Evolutionary conservation across 805 yeast species (phyloP), one percentile per base, ranked within the genome.

Genomic region (Wickerhamomyces chambardii): DNA sequence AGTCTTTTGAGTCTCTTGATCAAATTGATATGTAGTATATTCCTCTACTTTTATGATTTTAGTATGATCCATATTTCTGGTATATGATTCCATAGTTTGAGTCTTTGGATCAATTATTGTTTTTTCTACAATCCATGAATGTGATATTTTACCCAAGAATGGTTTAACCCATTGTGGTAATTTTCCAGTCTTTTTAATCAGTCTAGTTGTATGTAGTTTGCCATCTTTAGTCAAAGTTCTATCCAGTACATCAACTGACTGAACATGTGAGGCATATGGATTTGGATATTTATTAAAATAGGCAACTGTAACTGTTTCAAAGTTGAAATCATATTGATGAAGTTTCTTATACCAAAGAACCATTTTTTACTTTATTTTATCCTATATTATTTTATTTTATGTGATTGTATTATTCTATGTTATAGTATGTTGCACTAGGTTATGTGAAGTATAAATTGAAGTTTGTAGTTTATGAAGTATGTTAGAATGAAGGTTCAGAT

Each of bases 261-360:
- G 63, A 11, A 90, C 96, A 60, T 90, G 96, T 9, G 74, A 63
- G 15, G 96, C 79, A 53, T 69, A 87, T 3, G 97, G 97, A 54
- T 73, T 73, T 4, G 77, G 77, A 45, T 78, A 79, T 45, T 80
- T 63, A 59, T 77, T 78, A 59, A 84, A 78, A 53, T 81, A 79
- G 1, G 95, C 95, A 32, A 78, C 62, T 2, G 86, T 68, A 4
- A 84, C 85, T 0, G 90, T 80, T 33, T 68, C 66, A 48, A 87
- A 87, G 45, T 78, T 78, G 53, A 73, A 73, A 35, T 68, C 60
- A 52, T 68, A 83, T n/a, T 63, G 53, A 51, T 76, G 82, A n/a
- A 59, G 47, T 41, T 68, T 68, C 41, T 68, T 64, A 53, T 71
- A 73, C 59, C 75, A 69, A 29, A 78, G 69, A 29, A 82, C 90